Evolutionary conservation across 1,284 basidiomycete species (phyloP).

Genomic region (Paramarasmius palmivorus): DNA sequence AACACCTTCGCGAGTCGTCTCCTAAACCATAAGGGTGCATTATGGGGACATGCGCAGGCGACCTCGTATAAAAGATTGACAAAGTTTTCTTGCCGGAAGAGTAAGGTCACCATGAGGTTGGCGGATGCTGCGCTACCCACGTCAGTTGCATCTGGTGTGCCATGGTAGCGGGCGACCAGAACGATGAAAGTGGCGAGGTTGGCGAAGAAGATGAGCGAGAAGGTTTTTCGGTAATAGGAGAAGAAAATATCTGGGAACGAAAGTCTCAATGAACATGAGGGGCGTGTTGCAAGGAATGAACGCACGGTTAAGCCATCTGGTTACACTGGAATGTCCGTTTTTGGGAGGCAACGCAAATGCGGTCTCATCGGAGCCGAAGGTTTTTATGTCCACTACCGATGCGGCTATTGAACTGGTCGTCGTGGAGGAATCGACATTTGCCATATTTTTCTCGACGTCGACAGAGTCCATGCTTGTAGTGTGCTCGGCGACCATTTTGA

Average conservation of each 20-base stretch:
- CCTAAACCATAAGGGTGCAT: constrained; percentile 35
- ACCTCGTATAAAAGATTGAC: constrained; percentile 39
- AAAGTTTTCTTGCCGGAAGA: constrained; percentile 48
- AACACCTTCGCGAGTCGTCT: neutral
- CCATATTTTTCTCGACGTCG: too few relatives aligned
- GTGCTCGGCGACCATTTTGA: too few relatives aligned
- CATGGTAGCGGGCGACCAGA: constrained; percentile 30
- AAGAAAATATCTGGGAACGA: neutral
- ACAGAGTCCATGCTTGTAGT: too few relatives aligned
- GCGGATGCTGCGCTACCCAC: constrained; percentile 37
- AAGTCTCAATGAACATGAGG: neutral
- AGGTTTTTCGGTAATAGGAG: constrained; percentile 8
- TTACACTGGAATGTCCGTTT: too few relatives aligned
- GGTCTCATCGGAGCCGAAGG: too few relatives aligned
- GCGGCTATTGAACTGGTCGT: too few relatives aligned
- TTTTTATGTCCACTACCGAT: too few relatives aligned
- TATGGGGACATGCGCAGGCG: constrained; percentile 29
- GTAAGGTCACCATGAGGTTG: constrained; percentile 40
- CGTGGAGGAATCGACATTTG: too few relatives aligned
- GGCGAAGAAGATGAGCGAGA: constrained; percentile 34
- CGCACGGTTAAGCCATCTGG: too few relatives aligned
- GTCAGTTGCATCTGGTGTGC: constrained; percentile 25
- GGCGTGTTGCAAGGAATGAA: too few relatives aligned
- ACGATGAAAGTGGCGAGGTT: constrained; percentile 43
- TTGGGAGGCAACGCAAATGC: too few relatives aligned